Evolutionary conservation across 768 basidiomycete species (phyloP).

Genomic region (Ramaria sp.): DNA sequence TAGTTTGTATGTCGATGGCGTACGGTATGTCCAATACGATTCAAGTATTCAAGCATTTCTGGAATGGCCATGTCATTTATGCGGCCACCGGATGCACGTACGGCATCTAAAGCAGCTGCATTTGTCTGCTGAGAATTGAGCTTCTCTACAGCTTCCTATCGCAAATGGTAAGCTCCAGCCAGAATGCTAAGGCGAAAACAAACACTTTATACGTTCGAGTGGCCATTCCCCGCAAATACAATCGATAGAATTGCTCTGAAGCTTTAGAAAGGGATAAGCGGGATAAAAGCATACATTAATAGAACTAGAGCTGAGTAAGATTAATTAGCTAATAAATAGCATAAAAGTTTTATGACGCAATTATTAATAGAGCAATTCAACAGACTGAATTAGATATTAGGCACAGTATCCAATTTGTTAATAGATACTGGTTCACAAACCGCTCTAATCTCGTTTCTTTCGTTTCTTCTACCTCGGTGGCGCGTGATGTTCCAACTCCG

Average conservation of each 20-base stretch:
- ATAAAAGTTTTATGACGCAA: no score
- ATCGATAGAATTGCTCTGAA: background rate
- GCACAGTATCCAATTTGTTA: no score
- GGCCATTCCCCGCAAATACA: conserved; percentile 36
- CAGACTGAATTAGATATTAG: no score
- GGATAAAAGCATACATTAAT: conserved; percentile 6
- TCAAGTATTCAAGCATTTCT: conserved; percentile 86
- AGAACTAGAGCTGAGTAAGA: background rate
- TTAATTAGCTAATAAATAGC: no score
- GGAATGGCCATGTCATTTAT: conserved; percentile 54
- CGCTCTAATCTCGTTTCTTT: no score
- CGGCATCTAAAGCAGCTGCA: conserved; percentile 81
- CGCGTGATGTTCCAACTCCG: no score
- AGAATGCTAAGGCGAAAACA: background rate
- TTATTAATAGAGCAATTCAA: no score
- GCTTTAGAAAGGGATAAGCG: background rate
- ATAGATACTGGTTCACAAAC: no score
- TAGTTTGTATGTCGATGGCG: conserved; percentile 16
- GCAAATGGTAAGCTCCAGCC: background rate
- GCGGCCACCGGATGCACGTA: conserved; percentile 60
- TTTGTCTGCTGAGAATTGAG: conserved; percentile 85
- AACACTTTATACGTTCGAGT: conserved; percentile 42
- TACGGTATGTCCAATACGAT: conserved; percentile 79
- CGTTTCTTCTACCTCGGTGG: no score
- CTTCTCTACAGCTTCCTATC: conserved; percentile 49